Percentiles rank a stretch among this genome's conserved stretches.
Evolutionary conservation across 306 rosid species (phyloP).

Genomic region (Ziziphus jujuba): DNA sequence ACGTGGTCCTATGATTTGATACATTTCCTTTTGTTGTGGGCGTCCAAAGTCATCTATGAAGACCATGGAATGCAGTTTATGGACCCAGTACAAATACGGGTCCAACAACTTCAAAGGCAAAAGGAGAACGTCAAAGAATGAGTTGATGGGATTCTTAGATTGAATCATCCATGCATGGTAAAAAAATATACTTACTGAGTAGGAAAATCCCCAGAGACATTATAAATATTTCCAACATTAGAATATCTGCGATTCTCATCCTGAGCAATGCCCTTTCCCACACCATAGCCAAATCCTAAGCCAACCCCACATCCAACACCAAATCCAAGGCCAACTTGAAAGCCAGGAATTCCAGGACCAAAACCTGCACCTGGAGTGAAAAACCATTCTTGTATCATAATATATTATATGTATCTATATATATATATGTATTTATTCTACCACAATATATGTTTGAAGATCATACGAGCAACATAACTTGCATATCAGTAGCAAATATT

Average conservation of each 20-base stretch:
- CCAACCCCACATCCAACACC: slow-evolving; percentile 96
- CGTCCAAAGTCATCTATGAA: too few relatives aligned
- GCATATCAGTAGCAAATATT: neutral
- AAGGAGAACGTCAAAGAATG: slow-evolving; percentile 2
- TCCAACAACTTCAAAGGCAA: neutral
- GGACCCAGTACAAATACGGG: too few relatives aligned
- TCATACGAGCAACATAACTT: neutral
- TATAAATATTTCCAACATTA: slow-evolving; percentile 59
- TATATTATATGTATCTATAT: too few relatives aligned
- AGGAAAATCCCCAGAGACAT: slow-evolving; percentile 33
- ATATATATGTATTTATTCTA: too few relatives aligned
- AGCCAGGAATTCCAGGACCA: slow-evolving; percentile 90
- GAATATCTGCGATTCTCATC: slow-evolving; percentile 66
- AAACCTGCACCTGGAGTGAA: slow-evolving; percentile 68
- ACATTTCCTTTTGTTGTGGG: too few relatives aligned
- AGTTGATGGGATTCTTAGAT: slow-evolving; percentile 4
- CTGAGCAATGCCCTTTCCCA: slow-evolving; percentile 81
- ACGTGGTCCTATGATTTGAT: too few relatives aligned
- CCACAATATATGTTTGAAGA: too few relatives aligned
- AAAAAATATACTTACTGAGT: slow-evolving; percentile 57
- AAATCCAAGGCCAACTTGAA: slow-evolving; percentile 75
- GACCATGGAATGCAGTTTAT: too few relatives aligned
- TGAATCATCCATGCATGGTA: slow-evolving; percentile 2
- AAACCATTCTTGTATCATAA: neutral
- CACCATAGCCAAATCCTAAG: slow-evolving; percentile 86